phyloP scores from a whole-genome alignment of 2,329 filamentous ascomycete species.

The Xylaria multiplex region DNA sequence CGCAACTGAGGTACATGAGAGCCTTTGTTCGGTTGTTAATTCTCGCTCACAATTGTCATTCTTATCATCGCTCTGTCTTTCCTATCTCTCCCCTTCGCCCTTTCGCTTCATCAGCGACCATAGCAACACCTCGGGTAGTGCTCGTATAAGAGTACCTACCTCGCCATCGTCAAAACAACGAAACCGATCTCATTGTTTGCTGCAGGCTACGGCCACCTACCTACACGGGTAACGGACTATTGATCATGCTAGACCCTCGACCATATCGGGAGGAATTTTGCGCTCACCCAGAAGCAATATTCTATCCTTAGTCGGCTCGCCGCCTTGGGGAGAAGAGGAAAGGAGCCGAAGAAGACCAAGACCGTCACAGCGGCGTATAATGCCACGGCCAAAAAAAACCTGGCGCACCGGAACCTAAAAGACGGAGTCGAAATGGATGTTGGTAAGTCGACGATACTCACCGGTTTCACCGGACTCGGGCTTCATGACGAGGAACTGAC shows the following conservation, averaged over 20 bases:
- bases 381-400: constrained; percentile 58
- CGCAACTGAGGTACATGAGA: constrained; percentile 28
- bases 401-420: constrained; percentile 56
- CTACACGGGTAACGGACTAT: constrained; percentile 35
- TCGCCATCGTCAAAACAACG: constrained; percentile 16
- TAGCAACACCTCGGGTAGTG: constrained; percentile 14
- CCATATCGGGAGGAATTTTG: constrained; percentile 45
- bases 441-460: constrained; percentile 50
- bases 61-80: constrained; percentile 22
- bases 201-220: constrained; percentile 27
- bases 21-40: constrained; percentile 21
- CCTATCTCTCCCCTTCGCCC: constrained; percentile 20
- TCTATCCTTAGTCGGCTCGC: constrained; percentile 43
- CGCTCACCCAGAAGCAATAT: constrained; percentile 44
- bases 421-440: constrained; percentile 58
- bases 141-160: constrained; percentile 22
- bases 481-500: constrained; percentile 36
- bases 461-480: constrained; percentile 16
- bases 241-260: constrained; percentile 47
- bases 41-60: constrained; percentile 23
- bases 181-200: constrained; percentile 20
- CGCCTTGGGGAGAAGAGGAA: constrained; percentile 11
- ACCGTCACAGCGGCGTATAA: constrained; percentile 43
- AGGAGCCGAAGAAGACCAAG: constrained; percentile 8
- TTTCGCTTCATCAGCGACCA: constrained; percentile 23